Percentiles rank a stretch among this genome's conserved stretches.
Evolutionary conservation across 495 filamentous ascomycete species (phyloP).

Genomic region (Penicillium cosmopolitanum): DNA sequence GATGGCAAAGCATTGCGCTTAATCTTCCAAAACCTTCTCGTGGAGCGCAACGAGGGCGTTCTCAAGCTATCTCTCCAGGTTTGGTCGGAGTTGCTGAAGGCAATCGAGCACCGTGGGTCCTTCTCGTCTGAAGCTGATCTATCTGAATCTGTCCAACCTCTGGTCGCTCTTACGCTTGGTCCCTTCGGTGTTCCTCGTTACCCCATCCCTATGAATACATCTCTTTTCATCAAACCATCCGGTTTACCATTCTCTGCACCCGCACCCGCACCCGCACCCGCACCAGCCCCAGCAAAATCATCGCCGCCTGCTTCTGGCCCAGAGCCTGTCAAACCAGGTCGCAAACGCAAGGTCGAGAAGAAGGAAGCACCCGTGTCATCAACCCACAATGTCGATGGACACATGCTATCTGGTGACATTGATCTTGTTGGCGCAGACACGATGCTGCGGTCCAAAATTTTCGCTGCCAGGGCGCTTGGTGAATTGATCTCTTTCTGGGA

Average conservation of each 20-base stretch:
- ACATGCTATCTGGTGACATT: constrained; percentile 96
- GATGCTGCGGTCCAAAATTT: constrained; percentile 85
- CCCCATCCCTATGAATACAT: constrained; percentile 86
- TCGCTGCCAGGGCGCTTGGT: constrained; percentile 82
- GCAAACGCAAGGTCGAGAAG: constrained; percentile 81
- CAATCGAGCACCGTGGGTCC: constrained; percentile 60
- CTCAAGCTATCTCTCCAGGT: constrained; percentile 81
- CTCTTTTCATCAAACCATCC: constrained; percentile 92
- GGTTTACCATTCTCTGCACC: constrained; percentile 73
- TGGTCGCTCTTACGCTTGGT: constrained; percentile 79
- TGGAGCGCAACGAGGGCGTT: constrained; percentile 83
- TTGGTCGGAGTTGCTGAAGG: constrained; percentile 77
- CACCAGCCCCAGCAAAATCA: constrained; percentile 54
- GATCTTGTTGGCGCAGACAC: constrained; percentile 89
- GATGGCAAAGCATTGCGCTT: constrained; percentile 86
- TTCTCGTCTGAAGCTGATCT: constrained; percentile 68
- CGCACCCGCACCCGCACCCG: constrained; percentile 51
- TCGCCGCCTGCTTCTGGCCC: constrained; percentile 53
- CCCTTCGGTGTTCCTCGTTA: constrained; percentile 89
- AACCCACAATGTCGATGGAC: constrained; percentile 92
- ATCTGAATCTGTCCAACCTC: constrained; percentile 63
- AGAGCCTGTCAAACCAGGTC: constrained; percentile 55
- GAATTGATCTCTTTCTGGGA: constrained; percentile 50
- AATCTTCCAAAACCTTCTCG: constrained; percentile 91
- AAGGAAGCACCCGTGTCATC: constrained; percentile 69